Evolutionary conservation across 345 rosid genomes (phyloP).

Genomic region (Populus simonii): DNA sequence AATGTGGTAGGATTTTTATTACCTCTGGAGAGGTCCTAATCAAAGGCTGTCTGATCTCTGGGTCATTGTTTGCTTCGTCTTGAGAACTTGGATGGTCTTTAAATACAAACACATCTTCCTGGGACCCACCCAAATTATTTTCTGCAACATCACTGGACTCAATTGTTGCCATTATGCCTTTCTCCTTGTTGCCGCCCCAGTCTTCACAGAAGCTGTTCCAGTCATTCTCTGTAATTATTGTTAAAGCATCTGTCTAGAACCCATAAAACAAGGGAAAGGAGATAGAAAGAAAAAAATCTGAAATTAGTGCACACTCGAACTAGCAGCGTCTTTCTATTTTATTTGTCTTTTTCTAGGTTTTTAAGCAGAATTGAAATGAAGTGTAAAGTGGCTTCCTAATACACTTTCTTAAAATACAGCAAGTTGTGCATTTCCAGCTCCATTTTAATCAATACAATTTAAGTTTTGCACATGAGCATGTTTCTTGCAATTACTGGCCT

Average conservation of each 20-base stretch:
- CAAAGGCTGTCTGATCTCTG: conserved; percentile 43
- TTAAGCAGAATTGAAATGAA: not conserved
- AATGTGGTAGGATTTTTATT: conserved; percentile 18
- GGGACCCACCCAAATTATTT: conserved; percentile 29
- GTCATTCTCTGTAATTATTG: conserved; percentile 76
- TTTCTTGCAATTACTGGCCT: not conserved
- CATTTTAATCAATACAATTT: not conserved
- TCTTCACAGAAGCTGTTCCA: conserved; percentile 94
- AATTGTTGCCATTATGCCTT: conserved; percentile 67
- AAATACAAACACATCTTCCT: conserved; percentile 30
- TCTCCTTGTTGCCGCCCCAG: conserved; percentile 75
- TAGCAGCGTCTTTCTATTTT: not conserved
- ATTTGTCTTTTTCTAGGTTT: not conserved
- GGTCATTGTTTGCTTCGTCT: conserved; percentile 55
- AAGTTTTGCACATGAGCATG: not conserved
- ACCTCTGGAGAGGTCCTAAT: conserved; percentile 81
- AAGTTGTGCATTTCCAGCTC: not conserved
- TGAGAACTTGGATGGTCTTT: conserved; percentile 45
- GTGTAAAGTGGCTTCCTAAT: not conserved
- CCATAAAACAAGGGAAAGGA: conserved; percentile 20
- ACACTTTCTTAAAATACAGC: not conserved
- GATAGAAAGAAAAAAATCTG: conserved; percentile 5
- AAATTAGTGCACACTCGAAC: conserved; percentile 11
- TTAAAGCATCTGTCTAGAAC: conserved; percentile 81
- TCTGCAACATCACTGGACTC: conserved; percentile 38